Conservation (phyloP, 352 stramenopile species). For the Phytophthora meadii region DNA sequence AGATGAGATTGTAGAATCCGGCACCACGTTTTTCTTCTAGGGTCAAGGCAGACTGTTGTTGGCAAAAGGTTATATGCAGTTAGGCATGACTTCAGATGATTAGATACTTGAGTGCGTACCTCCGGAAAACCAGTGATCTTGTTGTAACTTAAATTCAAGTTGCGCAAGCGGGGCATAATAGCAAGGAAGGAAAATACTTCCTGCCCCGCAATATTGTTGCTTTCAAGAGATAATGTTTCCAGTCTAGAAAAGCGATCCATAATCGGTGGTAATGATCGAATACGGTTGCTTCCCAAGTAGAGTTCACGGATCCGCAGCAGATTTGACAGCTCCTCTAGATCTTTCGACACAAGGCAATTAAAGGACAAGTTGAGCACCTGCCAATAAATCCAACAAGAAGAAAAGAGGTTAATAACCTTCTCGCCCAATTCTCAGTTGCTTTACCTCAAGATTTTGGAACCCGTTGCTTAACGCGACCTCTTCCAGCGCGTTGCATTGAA, state of each 20-base stretch:
- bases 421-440: not conserved
- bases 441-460: constrained; percentile 73
- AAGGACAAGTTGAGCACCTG: constrained; percentile 83
- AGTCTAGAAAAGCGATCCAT: constrained; percentile 82
- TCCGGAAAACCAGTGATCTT: constrained; percentile 78
- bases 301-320: constrained; percentile 81
- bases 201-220: constrained; percentile 71
- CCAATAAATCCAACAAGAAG: not conserved
- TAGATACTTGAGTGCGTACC: constrained; percentile 24
- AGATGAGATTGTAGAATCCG: constrained; percentile 72
- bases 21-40: constrained; percentile 66
- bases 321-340: constrained; percentile 75
- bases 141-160: constrained; percentile 86
- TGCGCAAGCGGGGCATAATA: constrained; percentile 68
- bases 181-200: constrained; percentile 78
- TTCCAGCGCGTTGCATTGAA: constrained; percentile 81
- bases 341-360: constrained; percentile 69
- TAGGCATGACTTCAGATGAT: not conserved
- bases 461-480: constrained; percentile 54
- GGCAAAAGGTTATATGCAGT: constrained; percentile 4
- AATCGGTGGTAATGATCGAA: constrained; percentile 69
- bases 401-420: not conserved
- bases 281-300: constrained; percentile 78
- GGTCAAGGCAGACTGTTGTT: constrained; percentile 49
- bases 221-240: constrained; percentile 81